Evolutionary conservation across 2,329 filamentous ascomycete species (phyloP), one percentile per base, ranked within the genome.

Genomic region (Cadophora gregata): DNA sequence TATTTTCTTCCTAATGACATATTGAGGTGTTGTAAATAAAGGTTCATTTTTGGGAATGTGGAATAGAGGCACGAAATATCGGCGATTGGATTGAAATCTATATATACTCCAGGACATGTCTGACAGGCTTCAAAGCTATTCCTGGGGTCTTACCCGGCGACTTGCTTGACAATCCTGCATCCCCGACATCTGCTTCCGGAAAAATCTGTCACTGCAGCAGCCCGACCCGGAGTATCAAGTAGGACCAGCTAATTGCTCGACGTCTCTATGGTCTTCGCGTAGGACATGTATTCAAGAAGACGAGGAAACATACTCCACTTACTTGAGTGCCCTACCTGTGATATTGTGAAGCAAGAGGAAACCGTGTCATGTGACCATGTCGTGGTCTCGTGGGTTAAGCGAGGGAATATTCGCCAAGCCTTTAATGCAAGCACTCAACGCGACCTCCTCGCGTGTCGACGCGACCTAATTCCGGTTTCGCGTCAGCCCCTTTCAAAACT

Each of bases 241-340:
- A 8, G 66, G 59, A 5, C 63, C 45, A 24, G 66, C 66, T 14
- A 61, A n/a, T 42, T 65, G 63, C 29, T 68, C 66, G 9, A 6
- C 19, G 5, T 47, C 24, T 16, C 7, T 29, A n/a, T 7, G 7
- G 0, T 29, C 48, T 45, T 61, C 58, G 10, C 33, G 47, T 31
- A 36, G 33, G 14, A 36, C 7, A 36, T 36, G 33, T 2, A 10
- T 36, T 36, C 33, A 36, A 4, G 33, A 14, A 8, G 14, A 14
- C 33, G 33, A 36, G 14, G n/a, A n/a, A n/a, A n/a, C n/a, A n/a
- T n/a, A n/a, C n/a, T n/a, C n/a, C n/a, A n/a, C n/a, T n/a, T n/a
- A n/a, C n/a, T n/a, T n/a, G n/a, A n/a, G n/a, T n/a, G n/a, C n/a
- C n/a, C n/a, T n/a, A n/a, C n/a, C n/a, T n/a, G n/a, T n/a, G n/a